Evolutionary conservation across 768 basidiomycete species (phyloP).

Genomic region (Termitomyces sp.): DNA sequence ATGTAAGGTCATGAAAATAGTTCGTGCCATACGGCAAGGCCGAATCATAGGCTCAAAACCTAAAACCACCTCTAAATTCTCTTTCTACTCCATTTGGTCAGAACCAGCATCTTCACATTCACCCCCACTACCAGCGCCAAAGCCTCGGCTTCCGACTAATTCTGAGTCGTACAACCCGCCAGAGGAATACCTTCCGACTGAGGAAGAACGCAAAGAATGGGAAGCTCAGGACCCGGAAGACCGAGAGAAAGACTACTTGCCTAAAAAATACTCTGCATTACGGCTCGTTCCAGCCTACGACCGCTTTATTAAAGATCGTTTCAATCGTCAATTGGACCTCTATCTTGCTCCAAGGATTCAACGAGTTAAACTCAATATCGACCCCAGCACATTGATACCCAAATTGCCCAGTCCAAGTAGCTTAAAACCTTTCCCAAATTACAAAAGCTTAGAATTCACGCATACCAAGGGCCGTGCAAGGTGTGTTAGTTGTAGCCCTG

Average conservation of each 20-base stretch:
- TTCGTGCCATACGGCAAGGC: constrained; percentile 95
- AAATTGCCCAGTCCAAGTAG: constrained; percentile 91
- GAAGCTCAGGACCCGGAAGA: constrained; percentile 82
- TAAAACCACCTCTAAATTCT: constrained; percentile 58
- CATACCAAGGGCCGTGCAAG: constrained; percentile 69
- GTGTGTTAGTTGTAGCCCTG: constrained; percentile 75
- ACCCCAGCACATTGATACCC: constrained; percentile 87
- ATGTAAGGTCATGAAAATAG: constrained; percentile 94
- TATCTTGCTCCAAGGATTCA: constrained; percentile 95
- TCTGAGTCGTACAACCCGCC: constrained; percentile 99
- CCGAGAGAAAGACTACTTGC: constrained; percentile 83
- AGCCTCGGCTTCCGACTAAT: constrained; percentile 82
- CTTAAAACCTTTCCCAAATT: constrained; percentile 90
- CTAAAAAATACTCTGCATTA: constrained; percentile 78
- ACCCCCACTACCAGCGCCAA: constrained; percentile 91
- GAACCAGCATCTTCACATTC: constrained; percentile 67
- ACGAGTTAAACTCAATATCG: constrained; percentile 82
- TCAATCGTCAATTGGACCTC: constrained; percentile 89
- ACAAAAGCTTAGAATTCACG: constrained; percentile 63
- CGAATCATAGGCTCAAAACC: constrained; percentile 90
- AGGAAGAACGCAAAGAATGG: constrained; percentile 79
- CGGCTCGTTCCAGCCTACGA: constrained; percentile 91
- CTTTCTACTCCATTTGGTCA: constrained; percentile 89
- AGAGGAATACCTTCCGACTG: constrained; percentile 88
- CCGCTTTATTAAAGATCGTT: constrained; percentile 89